Base-by-base conservation (phyloP, 2,329 filamentous ascomycete species). In the Pezizomycotina sp. region DNA sequence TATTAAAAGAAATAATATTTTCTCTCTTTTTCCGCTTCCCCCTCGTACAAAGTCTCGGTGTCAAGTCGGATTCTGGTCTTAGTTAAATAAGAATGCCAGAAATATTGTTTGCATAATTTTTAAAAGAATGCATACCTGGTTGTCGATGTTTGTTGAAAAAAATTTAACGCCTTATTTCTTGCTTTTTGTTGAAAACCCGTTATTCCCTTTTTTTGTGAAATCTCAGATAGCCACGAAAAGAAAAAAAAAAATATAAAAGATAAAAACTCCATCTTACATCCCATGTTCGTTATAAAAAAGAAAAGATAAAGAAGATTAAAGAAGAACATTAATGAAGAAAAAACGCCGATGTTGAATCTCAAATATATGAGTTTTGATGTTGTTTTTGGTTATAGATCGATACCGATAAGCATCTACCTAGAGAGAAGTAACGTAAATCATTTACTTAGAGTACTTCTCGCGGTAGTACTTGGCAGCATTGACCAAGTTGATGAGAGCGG, bases 381-480 rank as follows among this genome's bases (percentile, higher is more conserved):
- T 26, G 26, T 19, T 20, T 8, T 8, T 34, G n/a, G 16, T 27
- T 12, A 27, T 5, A 27, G 27, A 29, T 12, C 10, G 5, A 10
- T 7, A 10, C 5, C 4, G n/a, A 16, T 29, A 34, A 6, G 15
- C 22, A 29, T 23, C 14, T 26, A n/a, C 9, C 14, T 27, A 23
- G 12, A 12, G n/a, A n/a, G 26, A 13, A 18, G 13, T 8, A 12
- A 24, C 23, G 38, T 43, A 23, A 33, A 41, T 18, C 38, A 62
- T 20, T 34, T 43, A 42, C 63, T 77, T 73, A 60, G 72, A 59
- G 65, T 91, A 77, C 71, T 92, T 83, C 62, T 76, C 63, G 60
- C 89, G 86, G 83, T 74, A 95, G 70, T 66, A 77, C 74, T 93
- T 93, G 69, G 89, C 86, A 41, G 89, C 89, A 60, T 86, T 84